Evolutionary conservation across 805 yeast species (phyloP), one percentile per base, ranked within the genome.

Genomic region (Yamadazyma laniorum): DNA sequence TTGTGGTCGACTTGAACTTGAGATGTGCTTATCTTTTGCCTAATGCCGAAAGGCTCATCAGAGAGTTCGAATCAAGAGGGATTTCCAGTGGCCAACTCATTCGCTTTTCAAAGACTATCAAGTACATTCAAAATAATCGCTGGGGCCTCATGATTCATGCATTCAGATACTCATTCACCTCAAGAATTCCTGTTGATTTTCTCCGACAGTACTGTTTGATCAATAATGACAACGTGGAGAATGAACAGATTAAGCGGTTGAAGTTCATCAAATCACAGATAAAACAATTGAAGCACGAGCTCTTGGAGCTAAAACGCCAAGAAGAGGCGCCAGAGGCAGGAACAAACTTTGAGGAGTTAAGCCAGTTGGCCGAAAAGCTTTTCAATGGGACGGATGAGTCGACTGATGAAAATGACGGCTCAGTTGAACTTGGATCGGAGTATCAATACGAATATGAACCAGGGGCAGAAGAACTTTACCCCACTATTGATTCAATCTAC

Each of bases 1-100:
- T 34, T 37, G 34, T 37, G 8, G 14, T 31, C 13, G 43, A 43
- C 32, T 34, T 46, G 18, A 46, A 46, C 28, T 19, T 17, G 7
- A 12, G 15, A 5, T 16, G 21, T 8, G 4, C 31, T 13, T 18
- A 12, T 7, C 13, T 23, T 5, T n/a, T 17, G 18, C 11, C n/a
- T 7, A 6, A 29, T 16, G 8, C n/a, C 7, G 23, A 16, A 3
- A 6, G 13, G n/a, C 3, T 28, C 4, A 15, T 35, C 15, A 29
- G 16, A 3, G 25, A 35, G 23, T 16, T 11, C 19, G 30, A 21
- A 12, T 18, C 25, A 14, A 29, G 35, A 13, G 14, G 22, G 14
- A 14, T 21, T 13, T 13, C 11, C 17, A 25, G 29, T n/a, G 15
- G 17, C 5, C 25, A 25, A 4, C 13, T 40, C 4, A 15, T 28